A percentile compares a stretch with the other conserved stretches of the same genome.
These are phyloP conservation scores for Serendipita vermifera DNA, from an alignment of 768 basidiomycete species.

Conservation along the genomic window DNA sequence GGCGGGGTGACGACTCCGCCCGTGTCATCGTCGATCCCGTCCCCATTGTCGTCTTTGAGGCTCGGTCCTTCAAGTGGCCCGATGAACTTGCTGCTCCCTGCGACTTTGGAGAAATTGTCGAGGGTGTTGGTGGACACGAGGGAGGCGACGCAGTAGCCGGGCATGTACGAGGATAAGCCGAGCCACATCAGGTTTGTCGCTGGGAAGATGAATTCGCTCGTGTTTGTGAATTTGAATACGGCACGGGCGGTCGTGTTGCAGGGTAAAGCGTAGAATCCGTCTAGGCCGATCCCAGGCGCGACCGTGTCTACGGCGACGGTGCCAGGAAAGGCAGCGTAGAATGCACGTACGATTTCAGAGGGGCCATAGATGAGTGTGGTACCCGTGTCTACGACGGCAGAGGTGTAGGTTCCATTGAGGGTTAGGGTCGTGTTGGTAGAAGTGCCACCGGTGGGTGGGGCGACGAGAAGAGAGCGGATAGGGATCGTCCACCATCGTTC, in stretches of 20 bases:
- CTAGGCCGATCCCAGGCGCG: not conserved
- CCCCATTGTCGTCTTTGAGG: no score
- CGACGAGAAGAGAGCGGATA: not conserved
- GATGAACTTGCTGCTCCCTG: no score
- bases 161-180: not conserved
- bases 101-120: not conserved
- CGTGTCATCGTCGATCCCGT: no score
- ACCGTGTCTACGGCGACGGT: not conserved
- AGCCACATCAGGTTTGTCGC: not conserved
- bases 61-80: no score
- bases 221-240: not conserved
- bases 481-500: not conserved
- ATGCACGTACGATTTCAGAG: not conserved
- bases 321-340: constrained; percentile 1
- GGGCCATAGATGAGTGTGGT: not conserved
- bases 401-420: not conserved
- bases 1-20: no score
- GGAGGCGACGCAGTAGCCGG: not conserved
- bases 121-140: not conserved
- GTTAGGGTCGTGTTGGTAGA: not conserved
- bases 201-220: not conserved
- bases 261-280: not conserved
- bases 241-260: not conserved
- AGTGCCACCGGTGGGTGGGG: no score
- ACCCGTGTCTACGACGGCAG: not conserved